Conservation (phyloP, 345 rosid genomes). For the Cochlearia excelsa region DNA sequence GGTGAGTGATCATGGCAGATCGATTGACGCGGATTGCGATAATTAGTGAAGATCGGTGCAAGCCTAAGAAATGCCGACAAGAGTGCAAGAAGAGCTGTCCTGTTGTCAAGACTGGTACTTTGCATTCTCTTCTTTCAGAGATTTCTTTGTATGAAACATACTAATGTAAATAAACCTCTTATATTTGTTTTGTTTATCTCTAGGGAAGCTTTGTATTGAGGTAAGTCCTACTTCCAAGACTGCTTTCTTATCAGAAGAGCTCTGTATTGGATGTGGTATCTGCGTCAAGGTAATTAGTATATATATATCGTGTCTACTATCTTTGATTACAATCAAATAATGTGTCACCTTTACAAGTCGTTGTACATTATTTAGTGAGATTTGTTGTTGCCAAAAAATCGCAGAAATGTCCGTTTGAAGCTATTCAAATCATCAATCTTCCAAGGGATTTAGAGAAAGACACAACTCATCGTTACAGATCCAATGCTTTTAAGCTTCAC, state of each 20-base stretch:
- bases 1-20: constrained; percentile 55
- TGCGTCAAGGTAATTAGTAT: constrained; percentile 72
- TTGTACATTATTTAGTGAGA: not conserved
- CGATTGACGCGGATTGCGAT: constrained; percentile 96
- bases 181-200: not conserved
- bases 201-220: constrained; percentile 95
- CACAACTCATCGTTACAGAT: constrained; percentile 96
- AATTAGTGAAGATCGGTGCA: constrained; percentile 85
- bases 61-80: constrained; percentile 96
- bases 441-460: constrained; percentile 91
- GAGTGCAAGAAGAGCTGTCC: constrained; percentile 99
- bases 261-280: constrained; percentile 97
- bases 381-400: not conserved
- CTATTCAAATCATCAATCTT: constrained; percentile 94
- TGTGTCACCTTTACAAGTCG: too few relatives aligned
- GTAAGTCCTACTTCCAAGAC: constrained; percentile 72
- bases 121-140: not conserved
- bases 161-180: too few relatives aligned
- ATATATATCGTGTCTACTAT: too few relatives aligned
- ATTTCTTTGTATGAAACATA: too few relatives aligned
- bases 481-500: constrained; percentile 91
- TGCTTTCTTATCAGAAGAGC: constrained; percentile 94
- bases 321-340: too few relatives aligned
- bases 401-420: constrained; percentile 98
- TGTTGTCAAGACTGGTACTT: constrained; percentile 88